Evolutionary conservation across 1,139 yeast species (phyloP), one percentile per base, ranked within the genome.

Genomic region (Candida sp.): DNA sequence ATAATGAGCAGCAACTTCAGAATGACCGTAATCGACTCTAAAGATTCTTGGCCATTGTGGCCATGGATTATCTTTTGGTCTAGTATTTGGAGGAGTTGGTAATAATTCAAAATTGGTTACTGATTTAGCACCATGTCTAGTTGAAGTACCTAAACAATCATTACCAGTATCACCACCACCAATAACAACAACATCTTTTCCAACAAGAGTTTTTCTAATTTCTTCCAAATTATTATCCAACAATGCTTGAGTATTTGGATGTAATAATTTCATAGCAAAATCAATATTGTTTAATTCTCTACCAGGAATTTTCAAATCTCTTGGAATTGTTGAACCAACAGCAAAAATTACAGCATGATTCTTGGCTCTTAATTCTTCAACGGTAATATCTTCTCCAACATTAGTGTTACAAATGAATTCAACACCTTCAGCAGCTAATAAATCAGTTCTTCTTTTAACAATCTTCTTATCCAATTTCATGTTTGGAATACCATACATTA

Each of bases 101-200:
- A 93, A 76, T 62, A 93, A 77, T 72, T 93, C 99, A 65, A 93
- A 93, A 77, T 93, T 93, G 53, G 87, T 80, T 43, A 93, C 97
- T n/a, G 96, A 86, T 64, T 87, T 84, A 51, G 98, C 98, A 35
- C 97, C 97, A 63, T 93, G 98, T 71, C 99, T 86, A 37, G 95
- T 93, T 27, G 97, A 82, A 34, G 99, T 93, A 70, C 98, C 99
- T 61, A 93, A 80, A 79, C 98, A 93, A 75, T 93, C 99, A 63
- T 93, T 93, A 81, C 99, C 99, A 37, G 99, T 93, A 67, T 93
- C 99, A 80, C 99, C 99, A 74, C 99, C 99, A 60, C 99, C 99
- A 73, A 93, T 91, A 46, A 93, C 98, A 60, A 93, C 83, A 46
- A 93, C 98, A 53, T 87, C 76, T 75, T 91, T 93, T 54, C 95